Conservation (phyloP, 176 grass and related monocot genomes). For the Aegilops speltoides region DNA sequence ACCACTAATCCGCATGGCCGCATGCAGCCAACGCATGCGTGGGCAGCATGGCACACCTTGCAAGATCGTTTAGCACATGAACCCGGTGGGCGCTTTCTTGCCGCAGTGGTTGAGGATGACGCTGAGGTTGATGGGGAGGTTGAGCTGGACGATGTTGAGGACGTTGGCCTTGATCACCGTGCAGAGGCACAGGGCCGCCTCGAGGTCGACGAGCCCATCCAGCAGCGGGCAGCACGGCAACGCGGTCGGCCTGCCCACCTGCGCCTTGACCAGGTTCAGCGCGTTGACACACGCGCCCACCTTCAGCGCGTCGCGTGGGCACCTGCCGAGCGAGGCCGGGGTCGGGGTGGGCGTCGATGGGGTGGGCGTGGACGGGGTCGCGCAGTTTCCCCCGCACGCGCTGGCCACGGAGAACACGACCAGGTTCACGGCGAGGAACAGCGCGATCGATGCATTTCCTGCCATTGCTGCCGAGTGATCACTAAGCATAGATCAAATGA, state of each 20-base stretch:
- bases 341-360: conserved; percentile 9
- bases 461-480: conserved; percentile 28
- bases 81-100: conserved; percentile 18
- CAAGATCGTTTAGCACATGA: conserved; percentile 24
- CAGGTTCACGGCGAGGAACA: conserved; percentile 40
- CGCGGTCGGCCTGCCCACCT: conserved; percentile 31
- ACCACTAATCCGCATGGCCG: background rate
- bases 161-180: conserved; percentile 63
- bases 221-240: conserved; percentile 77
- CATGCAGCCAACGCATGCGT: no score
- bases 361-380: background rate
- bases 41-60: background rate
- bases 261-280: conserved; percentile 35
- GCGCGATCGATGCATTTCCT: conserved; percentile 22
- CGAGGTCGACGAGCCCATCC: conserved; percentile 71
- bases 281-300: conserved; percentile 45
- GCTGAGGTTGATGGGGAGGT: conserved; percentile 58
- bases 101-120: conserved; percentile 67
- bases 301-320: conserved; percentile 54
- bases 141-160: conserved; percentile 38
- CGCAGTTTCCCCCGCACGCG: background rate
- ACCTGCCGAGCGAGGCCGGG: conserved; percentile 13
- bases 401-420: conserved; percentile 28
- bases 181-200: conserved; percentile 86
- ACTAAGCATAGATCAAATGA: background rate